Evolutionary conservation across 2,329 filamentous ascomycete species (phyloP).

Genomic region (Claviceps sp.): DNA sequence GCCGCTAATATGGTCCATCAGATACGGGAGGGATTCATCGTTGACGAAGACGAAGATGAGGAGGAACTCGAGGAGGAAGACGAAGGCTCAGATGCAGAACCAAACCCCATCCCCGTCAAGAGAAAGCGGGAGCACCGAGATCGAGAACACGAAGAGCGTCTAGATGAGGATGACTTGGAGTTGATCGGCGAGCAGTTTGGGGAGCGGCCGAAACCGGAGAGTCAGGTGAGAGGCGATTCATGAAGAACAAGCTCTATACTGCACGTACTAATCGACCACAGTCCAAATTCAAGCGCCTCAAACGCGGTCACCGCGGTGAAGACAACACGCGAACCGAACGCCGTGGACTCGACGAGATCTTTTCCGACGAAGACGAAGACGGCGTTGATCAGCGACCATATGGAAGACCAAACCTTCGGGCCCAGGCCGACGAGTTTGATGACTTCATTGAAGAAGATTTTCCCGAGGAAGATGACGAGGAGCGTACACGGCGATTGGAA

Average conservation of each 20-base stretch:
- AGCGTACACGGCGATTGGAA: constrained; percentile 60
- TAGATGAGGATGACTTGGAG: constrained; percentile 94
- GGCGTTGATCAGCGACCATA: constrained; percentile 41
- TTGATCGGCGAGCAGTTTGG: constrained; percentile 76
- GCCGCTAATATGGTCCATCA: constrained; percentile 22
- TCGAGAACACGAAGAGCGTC: constrained; percentile 71
- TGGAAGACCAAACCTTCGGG: constrained; percentile 39
- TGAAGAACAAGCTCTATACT: neutral
- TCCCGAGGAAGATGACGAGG: constrained; percentile 75
- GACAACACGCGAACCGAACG: constrained; percentile 49
- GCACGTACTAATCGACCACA: constrained; percentile 21
- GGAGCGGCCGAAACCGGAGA: constrained; percentile 44
- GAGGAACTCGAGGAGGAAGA: constrained; percentile 61
- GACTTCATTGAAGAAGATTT: constrained; percentile 97
- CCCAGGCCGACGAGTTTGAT: constrained; percentile 66
- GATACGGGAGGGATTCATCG: constrained; percentile 91
- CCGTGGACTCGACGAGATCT: constrained; percentile 79
- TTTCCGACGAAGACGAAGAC: constrained; percentile 85
- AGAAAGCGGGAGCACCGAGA: constrained; percentile 66
- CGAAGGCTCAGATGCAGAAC: constrained; percentile 40
- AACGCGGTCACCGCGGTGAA: constrained; percentile 74
- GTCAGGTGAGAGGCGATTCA: constrained; percentile 44
- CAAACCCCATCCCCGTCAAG: constrained; percentile 43
- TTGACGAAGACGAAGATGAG: constrained; percentile 54
- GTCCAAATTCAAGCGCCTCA: constrained; percentile 92